Percentiles rank a stretch among this genome's conserved stretches.
phyloP scores from a whole-genome alignment of 805 yeast species.

The Blastobotrys mokoenaii region DNA sequence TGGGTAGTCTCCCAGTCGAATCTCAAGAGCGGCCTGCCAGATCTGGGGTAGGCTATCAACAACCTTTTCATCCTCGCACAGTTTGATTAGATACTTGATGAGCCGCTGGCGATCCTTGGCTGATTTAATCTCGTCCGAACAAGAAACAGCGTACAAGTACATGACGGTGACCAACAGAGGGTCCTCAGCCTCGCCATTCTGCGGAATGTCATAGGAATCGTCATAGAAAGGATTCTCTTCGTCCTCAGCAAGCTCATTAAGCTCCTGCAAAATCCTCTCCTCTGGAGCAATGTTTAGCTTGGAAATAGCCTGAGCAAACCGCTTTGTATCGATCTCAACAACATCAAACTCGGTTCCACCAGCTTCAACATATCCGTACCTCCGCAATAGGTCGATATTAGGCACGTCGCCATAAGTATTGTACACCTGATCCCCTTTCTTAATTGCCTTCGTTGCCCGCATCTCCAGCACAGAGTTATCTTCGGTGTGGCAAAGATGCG shows the following conservation, averaged over 20 bases:
- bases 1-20: constrained; percentile 19
- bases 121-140: constrained; percentile 2
- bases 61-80: constrained; percentile 10
- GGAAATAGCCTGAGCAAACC: constrained; percentile 31
- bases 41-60: constrained; percentile 11
- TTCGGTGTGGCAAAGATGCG: constrained; percentile 46
- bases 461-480: constrained; percentile 45
- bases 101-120: constrained; percentile 5
- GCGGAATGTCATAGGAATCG: constrained; percentile 19
- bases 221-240: constrained; percentile 17
- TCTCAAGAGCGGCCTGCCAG: constrained; percentile 8
- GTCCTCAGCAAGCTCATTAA: constrained; percentile 14
- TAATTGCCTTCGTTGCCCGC: constrained; percentile 56
- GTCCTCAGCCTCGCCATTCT: constrained; percentile 12
- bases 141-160: constrained; percentile 2
- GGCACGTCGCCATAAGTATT: constrained; percentile 90
- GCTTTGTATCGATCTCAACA: constrained; percentile 56
- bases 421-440: constrained; percentile 64
- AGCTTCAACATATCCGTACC: constrained; percentile 84
- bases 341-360: constrained; percentile 68
- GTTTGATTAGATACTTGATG: constrained; percentile 7
- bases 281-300: constrained; percentile 8
- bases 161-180: constrained; percentile 3
- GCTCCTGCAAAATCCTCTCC: constrained; percentile 5
- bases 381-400: constrained; percentile 78